A percentile compares a stretch with the other conserved stretches of the same genome.
Evolutionary conservation across 2,329 filamentous ascomycete species (phyloP).

Genomic region (Onygena corvina): DNA sequence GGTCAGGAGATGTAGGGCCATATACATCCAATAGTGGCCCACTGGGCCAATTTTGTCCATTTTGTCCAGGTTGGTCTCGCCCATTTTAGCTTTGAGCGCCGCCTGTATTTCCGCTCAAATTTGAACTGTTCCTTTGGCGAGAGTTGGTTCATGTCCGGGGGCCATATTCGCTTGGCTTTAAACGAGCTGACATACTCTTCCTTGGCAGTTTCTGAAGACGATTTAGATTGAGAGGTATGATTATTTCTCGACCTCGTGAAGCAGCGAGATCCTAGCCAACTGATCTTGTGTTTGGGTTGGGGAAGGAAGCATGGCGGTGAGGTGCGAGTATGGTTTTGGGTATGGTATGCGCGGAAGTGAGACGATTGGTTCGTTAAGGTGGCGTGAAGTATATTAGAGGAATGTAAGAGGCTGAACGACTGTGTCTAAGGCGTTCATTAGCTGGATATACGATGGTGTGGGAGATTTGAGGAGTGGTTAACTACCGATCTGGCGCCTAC

Average conservation of each 20-base stretch:
- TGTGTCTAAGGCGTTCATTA: not conserved
- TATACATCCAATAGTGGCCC: conserved; percentile 41
- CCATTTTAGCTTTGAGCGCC: conserved; percentile 50
- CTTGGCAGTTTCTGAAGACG: not conserved
- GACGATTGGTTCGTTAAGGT: not conserved
- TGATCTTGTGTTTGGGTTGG: not conserved
- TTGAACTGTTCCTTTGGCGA: conserved; percentile 55
- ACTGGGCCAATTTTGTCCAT: conserved; percentile 46
- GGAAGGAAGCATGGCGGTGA: not conserved
- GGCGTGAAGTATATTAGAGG: not conserved
- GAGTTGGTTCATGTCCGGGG: conserved; percentile 50
- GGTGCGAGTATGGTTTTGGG: not conserved
- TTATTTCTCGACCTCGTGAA: not conserved
- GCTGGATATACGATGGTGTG: not conserved
- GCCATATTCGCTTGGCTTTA: conserved; percentile 51
- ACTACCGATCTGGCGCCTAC: not conserved
- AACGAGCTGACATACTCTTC: conserved; percentile 44
- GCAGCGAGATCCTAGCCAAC: not conserved
- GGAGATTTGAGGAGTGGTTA: not conserved
- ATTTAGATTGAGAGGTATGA: not conserved
- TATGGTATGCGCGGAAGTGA: not conserved
- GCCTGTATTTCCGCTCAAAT: conserved; percentile 54
- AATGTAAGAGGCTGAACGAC: not conserved
- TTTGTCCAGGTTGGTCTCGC: conserved; percentile 48
- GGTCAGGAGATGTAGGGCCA: conserved; percentile 7